Percentiles rank a stretch among this genome's conserved stretches.
Conservation (phyloP, 371 early-diverging fungal genomes). For the Mortierella sp. region DNA sequence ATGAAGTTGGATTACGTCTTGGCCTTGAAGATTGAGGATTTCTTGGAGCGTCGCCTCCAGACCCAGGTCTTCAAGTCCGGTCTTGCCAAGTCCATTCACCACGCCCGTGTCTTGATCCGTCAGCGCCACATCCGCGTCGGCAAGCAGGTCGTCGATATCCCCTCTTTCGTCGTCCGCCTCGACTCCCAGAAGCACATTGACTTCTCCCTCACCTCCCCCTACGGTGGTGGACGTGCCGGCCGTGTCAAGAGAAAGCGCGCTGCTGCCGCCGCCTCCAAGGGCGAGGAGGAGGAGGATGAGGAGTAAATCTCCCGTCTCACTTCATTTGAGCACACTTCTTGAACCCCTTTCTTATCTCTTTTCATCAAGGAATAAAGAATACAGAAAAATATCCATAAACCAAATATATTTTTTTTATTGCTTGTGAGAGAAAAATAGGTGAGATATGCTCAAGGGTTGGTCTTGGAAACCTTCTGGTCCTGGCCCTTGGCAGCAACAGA, state of each 20-base stretch:
- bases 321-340: conserved; percentile 13
- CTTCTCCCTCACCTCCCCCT: conserved; percentile 97
- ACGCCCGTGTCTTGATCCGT: conserved; percentile 99
- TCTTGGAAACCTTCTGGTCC: conserved; percentile 15
- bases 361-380: not conserved
- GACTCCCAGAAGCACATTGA: conserved; percentile 99
- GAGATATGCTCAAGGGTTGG: not conserved
- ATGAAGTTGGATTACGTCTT: conserved; percentile 99
- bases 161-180: conserved; percentile 92
- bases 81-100: conserved; percentile 99
- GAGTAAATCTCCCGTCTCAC: conserved; percentile 32
- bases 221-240: conserved; percentile 98
- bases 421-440: not conserved
- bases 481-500: conserved; percentile 43
- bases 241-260: conserved; percentile 97
- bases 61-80: conserved; percentile 99
- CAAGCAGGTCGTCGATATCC: conserved; percentile 98
- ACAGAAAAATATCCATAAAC: not conserved
- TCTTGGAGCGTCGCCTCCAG: conserved; percentile 99
- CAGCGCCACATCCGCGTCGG: conserved; percentile 99
- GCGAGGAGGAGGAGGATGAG: conserved; percentile 70
- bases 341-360: conserved; percentile 9
- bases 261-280: conserved; percentile 73
- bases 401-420: not conserved
- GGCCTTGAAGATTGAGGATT: conserved; percentile 98